Percentiles rank a stretch among this genome's conserved stretches.
Conservation (phyloP, 371 early-diverging fungal genomes). For the Apophysomyces variabilis region DNA sequence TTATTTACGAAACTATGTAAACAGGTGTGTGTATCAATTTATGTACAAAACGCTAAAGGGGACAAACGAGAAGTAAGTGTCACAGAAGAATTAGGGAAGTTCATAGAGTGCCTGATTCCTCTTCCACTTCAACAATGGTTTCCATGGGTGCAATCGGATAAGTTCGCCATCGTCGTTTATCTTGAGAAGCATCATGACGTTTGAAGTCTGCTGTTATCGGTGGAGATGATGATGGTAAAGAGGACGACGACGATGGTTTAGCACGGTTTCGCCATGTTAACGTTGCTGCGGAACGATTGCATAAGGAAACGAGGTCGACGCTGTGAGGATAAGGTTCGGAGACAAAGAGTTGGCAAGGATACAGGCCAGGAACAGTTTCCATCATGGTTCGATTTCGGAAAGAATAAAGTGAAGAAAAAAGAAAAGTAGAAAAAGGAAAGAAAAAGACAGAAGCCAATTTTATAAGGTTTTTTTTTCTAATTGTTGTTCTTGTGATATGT, state of each 20-base stretch:
- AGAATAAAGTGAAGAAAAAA: neutral
- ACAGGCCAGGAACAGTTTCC: neutral
- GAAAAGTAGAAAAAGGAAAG: neutral
- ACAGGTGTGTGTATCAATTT: no score
- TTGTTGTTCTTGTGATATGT: neutral
- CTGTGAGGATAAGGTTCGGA: slow-evolving; percentile 1
- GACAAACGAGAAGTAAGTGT: no score
- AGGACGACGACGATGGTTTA: no score
- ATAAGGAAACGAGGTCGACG: neutral
- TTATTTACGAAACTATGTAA: no score
- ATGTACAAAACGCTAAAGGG: no score
- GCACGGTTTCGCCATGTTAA: neutral
- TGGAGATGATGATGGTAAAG: neutral
- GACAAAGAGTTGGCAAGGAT: slow-evolving; percentile 1
- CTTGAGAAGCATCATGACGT: neutral
- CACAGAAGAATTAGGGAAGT: no score
- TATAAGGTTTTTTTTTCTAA: neutral
- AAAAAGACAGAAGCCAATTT: slow-evolving; percentile 1
- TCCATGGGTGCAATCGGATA: neutral
- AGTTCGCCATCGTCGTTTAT: neutral
- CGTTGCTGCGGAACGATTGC: neutral
- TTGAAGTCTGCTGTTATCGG: neutral
- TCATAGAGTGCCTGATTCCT: neutral
- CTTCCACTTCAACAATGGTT: slow-evolving; percentile 1
- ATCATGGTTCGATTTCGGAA: neutral